phyloP scores from a whole-genome alignment of 2,329 filamentous ascomycete species.

The Cryphonectria parasitica region DNA sequence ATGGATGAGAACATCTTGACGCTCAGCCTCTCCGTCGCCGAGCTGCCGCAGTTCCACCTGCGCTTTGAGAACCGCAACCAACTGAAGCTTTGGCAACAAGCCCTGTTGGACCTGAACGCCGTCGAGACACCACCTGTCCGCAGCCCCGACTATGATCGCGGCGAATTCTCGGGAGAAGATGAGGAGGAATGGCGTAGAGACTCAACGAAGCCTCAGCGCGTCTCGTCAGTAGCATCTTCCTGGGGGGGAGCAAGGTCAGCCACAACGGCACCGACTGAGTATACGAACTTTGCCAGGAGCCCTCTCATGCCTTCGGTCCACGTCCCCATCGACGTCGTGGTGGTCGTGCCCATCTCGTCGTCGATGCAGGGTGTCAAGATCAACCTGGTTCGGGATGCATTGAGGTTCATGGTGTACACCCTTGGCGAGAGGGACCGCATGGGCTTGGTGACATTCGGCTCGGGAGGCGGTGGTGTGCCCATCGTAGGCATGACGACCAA shows the following conservation, averaged over 20 bases:
- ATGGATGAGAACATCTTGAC: constrained; percentile 84
- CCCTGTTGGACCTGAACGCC: constrained; percentile 80
- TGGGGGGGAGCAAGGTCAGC: constrained; percentile 82
- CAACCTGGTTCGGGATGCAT: constrained; percentile 85
- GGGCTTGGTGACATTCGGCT: constrained; percentile 96
- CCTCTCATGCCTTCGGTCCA: constrained; percentile 65
- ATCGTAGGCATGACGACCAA: constrained; percentile 99
- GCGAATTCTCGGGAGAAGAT: constrained; percentile 79
- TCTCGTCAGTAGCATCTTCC: constrained; percentile 80
- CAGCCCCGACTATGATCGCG: constrained; percentile 77
- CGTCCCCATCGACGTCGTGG: constrained; percentile 91
- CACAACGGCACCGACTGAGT: constrained; percentile 89
- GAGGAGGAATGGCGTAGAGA: constrained; percentile 83
- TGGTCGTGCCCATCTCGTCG: constrained; percentile 95
- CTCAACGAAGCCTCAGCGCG: constrained; percentile 61
- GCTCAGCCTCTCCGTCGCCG: constrained; percentile 85
- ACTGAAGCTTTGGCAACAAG: constrained; percentile 88
- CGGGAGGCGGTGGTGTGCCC: constrained; percentile 88
- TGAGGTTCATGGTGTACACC: constrained; percentile 88
- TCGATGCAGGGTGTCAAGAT: constrained; percentile 99
- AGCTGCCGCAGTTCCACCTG: constrained; percentile 92
- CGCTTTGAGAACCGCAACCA: constrained; percentile 83
- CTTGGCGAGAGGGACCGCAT: constrained; percentile 93
- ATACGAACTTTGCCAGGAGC: constrained; percentile 71
- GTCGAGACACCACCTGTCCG: constrained; percentile 66